Base-by-base conservation (phyloP, 371 early-diverging fungal genomes). In the Basidiobolus meristosporus region DNA sequence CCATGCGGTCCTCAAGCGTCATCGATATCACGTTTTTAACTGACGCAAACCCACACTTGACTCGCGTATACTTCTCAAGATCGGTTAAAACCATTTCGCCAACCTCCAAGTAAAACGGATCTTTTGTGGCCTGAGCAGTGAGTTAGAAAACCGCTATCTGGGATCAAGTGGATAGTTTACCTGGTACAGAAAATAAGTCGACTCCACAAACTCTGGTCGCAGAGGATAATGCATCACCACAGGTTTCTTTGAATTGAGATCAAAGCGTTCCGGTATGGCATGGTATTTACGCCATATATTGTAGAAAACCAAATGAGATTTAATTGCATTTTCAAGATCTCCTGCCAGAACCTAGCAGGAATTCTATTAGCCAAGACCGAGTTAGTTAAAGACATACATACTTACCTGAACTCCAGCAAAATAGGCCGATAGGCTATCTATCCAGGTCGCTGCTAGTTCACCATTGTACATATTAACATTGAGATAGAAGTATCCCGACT, bases 141-240 rank as follows among this genome's bases (percentile, higher is more conserved):
- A 14, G 17, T 15, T 5, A 39, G 1, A 32, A 49, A 43, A 33
- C 14, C 30, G 7, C 10, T 16, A 18, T 20, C n/a, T 15, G 46
- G 20, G 36, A 20, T 43, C 12, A 39, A 20, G 22, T n/a, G 14
- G 30, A 3, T 0, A n/a, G 28, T 45, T 20, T 63, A 74, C 81
- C 42, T 59, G 68, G 48, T 90, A 92, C 17, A 96, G 48, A 47
- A 86, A 72, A 48, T 91, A 92, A 2, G 86, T 93, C 5, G 87
- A 87, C 56, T 96, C 97, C 15, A 87, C 62, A 46, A 92, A 77
- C 50, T 96, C 97, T 3, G 97, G 97, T 0, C 97, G 62, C 30
- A 92, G 57, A 1, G 90, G 90, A 47, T 93, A 93, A 39, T 65
- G 67, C 1, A 59, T 46, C 7, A 90, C 65, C 40, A 68, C 69